These are phyloP conservation scores for Phragmites australis DNA, from an alignment of 176 grass and related monocot species.

Conservation along the genomic window DNA sequence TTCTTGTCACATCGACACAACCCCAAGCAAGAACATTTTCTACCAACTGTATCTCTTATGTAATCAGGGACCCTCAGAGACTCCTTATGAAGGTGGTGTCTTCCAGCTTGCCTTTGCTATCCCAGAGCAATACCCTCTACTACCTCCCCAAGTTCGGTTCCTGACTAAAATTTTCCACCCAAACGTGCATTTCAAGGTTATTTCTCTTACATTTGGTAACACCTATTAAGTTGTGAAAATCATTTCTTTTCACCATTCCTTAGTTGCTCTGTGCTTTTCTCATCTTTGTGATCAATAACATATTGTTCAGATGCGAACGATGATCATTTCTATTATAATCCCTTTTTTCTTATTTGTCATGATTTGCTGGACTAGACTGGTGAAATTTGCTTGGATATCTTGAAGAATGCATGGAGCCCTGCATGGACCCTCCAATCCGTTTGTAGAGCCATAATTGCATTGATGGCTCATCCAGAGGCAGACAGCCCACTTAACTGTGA, in stretches of 20 bases:
- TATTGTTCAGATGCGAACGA: not conserved
- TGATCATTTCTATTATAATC: constrained; percentile 2
- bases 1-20: not conserved
- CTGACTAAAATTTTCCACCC: constrained; percentile 99
- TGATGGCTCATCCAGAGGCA: constrained; percentile 98
- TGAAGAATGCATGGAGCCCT: constrained; percentile 99
- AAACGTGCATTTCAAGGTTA: constrained; percentile 99
- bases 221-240: not conserved
- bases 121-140: constrained; percentile 94
- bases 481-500: constrained; percentile 99
- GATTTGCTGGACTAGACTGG: constrained; percentile 70
- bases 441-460: constrained; percentile 95
- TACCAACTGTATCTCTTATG: constrained; percentile 14
- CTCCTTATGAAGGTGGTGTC: constrained; percentile 90
- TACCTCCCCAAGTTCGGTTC: constrained; percentile 99
- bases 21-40: not conserved
- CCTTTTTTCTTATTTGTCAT: not conserved
- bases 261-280: not conserved
- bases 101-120: constrained; percentile 94
- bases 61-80: constrained; percentile 83
- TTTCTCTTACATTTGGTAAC: not conserved
- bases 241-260: not conserved
- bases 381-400: constrained; percentile 98
- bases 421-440: constrained; percentile 99
- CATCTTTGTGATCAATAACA: not conserved